Evolutionary conservation across 129 eudicot genomes (phyloP).

Genomic region (Pittosporum tobira): DNA sequence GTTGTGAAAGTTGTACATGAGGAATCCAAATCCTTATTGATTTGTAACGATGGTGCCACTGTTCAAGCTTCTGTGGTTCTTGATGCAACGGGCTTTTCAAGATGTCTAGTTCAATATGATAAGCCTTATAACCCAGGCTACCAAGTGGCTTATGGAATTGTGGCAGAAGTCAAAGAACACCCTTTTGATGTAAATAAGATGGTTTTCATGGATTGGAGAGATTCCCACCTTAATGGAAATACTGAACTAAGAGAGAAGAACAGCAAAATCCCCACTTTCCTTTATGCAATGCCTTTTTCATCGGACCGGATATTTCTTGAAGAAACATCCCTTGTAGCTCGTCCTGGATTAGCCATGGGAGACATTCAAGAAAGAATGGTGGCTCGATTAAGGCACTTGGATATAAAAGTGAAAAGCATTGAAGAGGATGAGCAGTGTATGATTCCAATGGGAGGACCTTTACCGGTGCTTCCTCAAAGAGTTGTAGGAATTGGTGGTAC

Average conservation of each 20-base stretch:
- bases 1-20: constrained; percentile 87
- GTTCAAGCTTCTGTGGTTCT: constrained; percentile 87
- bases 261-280: constrained; percentile 73
- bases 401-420: constrained; percentile 81
- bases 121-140: constrained; percentile 99
- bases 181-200: constrained; percentile 90
- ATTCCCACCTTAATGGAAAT: constrained; percentile 64
- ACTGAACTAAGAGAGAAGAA: constrained; percentile 58
- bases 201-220: constrained; percentile 99
- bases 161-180: constrained; percentile 93
- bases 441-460: constrained; percentile 98
- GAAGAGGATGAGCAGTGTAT: constrained; percentile 94
- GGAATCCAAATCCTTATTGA: constrained; percentile 67
- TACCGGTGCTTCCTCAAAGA: constrained; percentile 85
- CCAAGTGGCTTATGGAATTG: constrained; percentile 95
- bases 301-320: constrained; percentile 72
- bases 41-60: constrained; percentile 84
- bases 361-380: constrained; percentile 96
- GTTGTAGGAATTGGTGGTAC: constrained; percentile 99
- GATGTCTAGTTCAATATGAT: constrained; percentile 82
- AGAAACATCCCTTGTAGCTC: constrained; percentile 97
- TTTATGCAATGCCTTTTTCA: constrained; percentile 97
- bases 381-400: constrained; percentile 80
- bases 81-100: constrained; percentile 91
- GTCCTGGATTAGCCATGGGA: constrained; percentile 77